Conservation (phyloP, 495 filamentous ascomycete genomes). For the Podospora australis region DNA sequence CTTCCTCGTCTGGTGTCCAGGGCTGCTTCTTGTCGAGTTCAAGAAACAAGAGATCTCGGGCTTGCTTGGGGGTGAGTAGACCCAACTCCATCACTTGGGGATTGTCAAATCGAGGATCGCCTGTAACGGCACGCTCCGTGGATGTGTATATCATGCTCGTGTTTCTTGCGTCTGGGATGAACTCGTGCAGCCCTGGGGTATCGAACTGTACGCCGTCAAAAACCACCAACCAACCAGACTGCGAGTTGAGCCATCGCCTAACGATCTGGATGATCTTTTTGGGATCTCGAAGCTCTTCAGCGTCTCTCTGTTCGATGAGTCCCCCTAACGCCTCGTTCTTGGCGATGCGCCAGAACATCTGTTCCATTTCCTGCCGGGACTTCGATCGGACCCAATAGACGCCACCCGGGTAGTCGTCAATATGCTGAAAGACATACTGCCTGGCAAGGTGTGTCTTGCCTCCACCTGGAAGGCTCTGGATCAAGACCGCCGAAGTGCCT, state of each 20-base stretch:
- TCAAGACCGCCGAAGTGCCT: conserved; percentile 61
- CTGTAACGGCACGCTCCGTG: conserved; percentile 58
- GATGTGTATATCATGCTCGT: conserved; percentile 76
- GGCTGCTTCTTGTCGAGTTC: conserved; percentile 53
- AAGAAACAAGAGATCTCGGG: conserved; percentile 39
- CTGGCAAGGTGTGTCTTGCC: conserved; percentile 80
- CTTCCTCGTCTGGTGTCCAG: conserved; percentile 51
- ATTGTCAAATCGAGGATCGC: conserved; percentile 64
- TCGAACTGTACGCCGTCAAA: conserved; percentile 70
- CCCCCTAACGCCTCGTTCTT: conserved; percentile 54
- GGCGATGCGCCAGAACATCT: conserved; percentile 70
- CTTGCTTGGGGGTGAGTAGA: conserved; percentile 45
- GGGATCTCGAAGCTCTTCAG: conserved; percentile 38
- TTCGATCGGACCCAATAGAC: conserved; percentile 77
- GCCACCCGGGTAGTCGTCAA: conserved; percentile 61
- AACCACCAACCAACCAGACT: conserved; percentile 68
- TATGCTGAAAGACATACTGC: conserved; percentile 68
- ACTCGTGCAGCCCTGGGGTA: conserved; percentile 54
- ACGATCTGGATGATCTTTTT: conserved; percentile 55
- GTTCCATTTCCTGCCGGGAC: conserved; percentile 53
- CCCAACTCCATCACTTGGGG: conserved; percentile 63
- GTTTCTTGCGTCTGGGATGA: conserved; percentile 61
- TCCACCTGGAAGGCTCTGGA: conserved; percentile 67
- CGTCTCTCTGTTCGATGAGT: conserved; percentile 21
- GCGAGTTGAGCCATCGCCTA: conserved; percentile 61